A percentile compares a stretch with the other conserved stretches of the same genome.
Conservation (phyloP, 768 basidiomycete genomes). For the Imleria badia region DNA sequence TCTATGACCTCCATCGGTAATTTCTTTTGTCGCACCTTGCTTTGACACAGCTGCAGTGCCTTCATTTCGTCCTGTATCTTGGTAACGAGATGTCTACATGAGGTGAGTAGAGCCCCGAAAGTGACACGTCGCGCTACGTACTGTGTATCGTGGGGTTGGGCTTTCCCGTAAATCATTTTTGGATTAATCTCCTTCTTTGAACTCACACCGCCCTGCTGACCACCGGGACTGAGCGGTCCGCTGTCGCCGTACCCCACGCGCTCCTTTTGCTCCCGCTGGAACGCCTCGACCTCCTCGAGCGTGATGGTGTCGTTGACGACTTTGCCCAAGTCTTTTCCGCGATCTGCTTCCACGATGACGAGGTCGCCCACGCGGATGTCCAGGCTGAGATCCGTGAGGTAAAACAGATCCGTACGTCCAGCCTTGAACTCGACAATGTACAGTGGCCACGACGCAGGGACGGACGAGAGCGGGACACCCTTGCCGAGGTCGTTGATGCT, state of each 20-base stretch:
- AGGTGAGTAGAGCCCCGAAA: slow-evolving; percentile 5
- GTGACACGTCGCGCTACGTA: slow-evolving; percentile 29
- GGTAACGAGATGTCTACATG: slow-evolving; percentile 61
- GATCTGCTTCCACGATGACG: slow-evolving; percentile 95
- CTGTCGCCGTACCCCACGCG: slow-evolving; percentile 42
- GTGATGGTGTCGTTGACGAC: slow-evolving; percentile 91
- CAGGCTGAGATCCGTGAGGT: slow-evolving; percentile 67
- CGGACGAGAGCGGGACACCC: slow-evolving; percentile 82
- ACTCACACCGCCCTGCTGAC: slow-evolving; percentile 23
- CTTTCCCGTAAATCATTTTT: slow-evolving; percentile 94
- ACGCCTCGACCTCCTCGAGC: slow-evolving; percentile 85
- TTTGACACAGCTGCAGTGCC: slow-evolving; percentile 87
- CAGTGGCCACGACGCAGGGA: slow-evolving; percentile 84
- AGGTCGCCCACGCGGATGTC: slow-evolving; percentile 82
- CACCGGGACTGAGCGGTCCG: slow-evolving; percentile 53
- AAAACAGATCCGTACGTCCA: slow-evolving; percentile 92
- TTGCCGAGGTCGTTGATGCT: slow-evolving; percentile 68
- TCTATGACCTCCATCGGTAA: slow-evolving; percentile 98
- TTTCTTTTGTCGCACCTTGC: slow-evolving; percentile 90
- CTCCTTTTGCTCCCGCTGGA: slow-evolving; percentile 79
- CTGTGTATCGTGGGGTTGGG: slow-evolving; percentile 80
- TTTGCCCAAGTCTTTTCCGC: slow-evolving; percentile 91
- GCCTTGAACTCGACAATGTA: slow-evolving; percentile 99
- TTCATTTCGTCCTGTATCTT: slow-evolving; percentile 92
- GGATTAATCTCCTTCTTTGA: slow-evolving; percentile 93